Base-by-base conservation (phyloP, 163 green algal genomes). In the Prototheca wickerhamii region DNA sequence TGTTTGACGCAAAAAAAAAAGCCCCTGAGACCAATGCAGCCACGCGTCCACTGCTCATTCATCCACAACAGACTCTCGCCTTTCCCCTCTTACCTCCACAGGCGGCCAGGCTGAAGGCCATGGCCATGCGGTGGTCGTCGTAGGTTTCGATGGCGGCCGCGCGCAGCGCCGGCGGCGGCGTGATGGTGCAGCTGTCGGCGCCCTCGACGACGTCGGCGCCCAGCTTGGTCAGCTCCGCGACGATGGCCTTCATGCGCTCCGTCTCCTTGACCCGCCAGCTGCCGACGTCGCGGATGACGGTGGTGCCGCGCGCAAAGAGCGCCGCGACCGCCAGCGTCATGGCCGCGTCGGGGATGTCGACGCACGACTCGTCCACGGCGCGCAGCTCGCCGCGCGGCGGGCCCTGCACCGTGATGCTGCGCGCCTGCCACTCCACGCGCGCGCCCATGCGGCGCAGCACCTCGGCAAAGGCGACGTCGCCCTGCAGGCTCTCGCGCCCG, bases 41-140 rank as follows among this genome's bases (percentile, higher is more conserved):
- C 12, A n/a, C n/a, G n/a, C n/a, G n/a, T n/a, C n/a, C n/a, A n/a
- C n/a, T n/a, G n/a, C n/a, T n/a, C n/a, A n/a, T n/a, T n/a, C n/a
- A n/a, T n/a, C n/a, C n/a, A n/a, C n/a, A n/a, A n/a, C n/a, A n/a
- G n/a, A n/a, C n/a, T n/a, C n/a, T n/a, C n/a, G n/a, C n/a, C n/a
- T n/a, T n/a, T n/a, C n/a, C n/a, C n/a, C n/a, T n/a, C 4, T 70
- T 70, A 37, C 63, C 63, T 18, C 53, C 65, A 58, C 88, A 96
- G 4, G 92, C 82, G 8, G 86, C 91, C 50, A 99, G 74, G 0
- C 83, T 83, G 76, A 99, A 99, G 7, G 94, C 91, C 94, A 99
- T 99, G 55, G 94, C 94, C 94, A 99, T 99, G 58, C 94, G 84
- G 80, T 99, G 94, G 79, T 99, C 94, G 73, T 99, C 94, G 75